Evolutionary conservation across 2,329 filamentous ascomycete species (phyloP).

Genomic region (Calonectria pauciramosa): DNA sequence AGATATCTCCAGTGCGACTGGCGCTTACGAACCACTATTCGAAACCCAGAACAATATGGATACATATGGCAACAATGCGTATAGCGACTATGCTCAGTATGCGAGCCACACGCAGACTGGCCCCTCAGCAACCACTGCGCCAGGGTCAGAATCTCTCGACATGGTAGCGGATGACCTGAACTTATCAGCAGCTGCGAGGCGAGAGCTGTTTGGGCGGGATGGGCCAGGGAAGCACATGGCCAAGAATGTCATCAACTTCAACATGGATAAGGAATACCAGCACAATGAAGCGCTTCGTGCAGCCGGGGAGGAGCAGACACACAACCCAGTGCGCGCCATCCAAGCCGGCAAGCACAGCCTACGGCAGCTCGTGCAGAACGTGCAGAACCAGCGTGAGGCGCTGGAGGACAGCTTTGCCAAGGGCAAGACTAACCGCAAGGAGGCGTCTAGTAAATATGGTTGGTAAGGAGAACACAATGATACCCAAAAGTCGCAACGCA

Average conservation of each 20-base stretch:
- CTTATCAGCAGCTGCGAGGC: slow-evolving; percentile 80
- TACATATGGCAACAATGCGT: slow-evolving; percentile 38
- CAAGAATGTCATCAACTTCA: slow-evolving; percentile 85
- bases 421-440: slow-evolving; percentile 82
- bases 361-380: slow-evolving; percentile 87
- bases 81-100: slow-evolving; percentile 51
- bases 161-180: slow-evolving; percentile 83
- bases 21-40: slow-evolving; percentile 68
- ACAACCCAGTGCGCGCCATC: slow-evolving; percentile 88
- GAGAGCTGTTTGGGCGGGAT: slow-evolving; percentile 86
- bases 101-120: slow-evolving; percentile 48
- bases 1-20: slow-evolving; percentile 35
- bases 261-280: slow-evolving; percentile 88
- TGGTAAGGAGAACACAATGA: slow-evolving; percentile 65
- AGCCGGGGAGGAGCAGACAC: slow-evolving; percentile 77
- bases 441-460: slow-evolving; percentile 87
- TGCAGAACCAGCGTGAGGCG: slow-evolving; percentile 85
- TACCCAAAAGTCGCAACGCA: slow-evolving; percentile 37
- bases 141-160: slow-evolving; percentile 70
- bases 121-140: slow-evolving; percentile 45
- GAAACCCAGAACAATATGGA: slow-evolving; percentile 46
- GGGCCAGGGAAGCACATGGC: slow-evolving; percentile 54
- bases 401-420: slow-evolving; percentile 92
- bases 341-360: slow-evolving; percentile 89
- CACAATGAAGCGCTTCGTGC: slow-evolving; percentile 84